These are phyloP conservation scores for Lentinula edodes DNA, from an alignment of 768 basidiomycete genomes.

Conservation along the genomic window DNA sequence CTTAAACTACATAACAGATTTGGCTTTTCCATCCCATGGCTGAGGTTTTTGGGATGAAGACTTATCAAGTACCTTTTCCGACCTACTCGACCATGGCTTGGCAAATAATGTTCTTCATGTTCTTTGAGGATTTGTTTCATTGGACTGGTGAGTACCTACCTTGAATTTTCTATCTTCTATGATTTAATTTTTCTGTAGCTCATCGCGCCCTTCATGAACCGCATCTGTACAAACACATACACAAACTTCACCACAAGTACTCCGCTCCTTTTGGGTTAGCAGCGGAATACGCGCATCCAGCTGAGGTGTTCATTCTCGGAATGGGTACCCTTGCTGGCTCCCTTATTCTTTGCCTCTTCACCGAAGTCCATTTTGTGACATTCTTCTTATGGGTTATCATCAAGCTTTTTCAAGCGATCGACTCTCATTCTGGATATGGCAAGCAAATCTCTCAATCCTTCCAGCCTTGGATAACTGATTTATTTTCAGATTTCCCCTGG, in stretches of 20 bases:
- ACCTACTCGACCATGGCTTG: constrained; percentile 58
- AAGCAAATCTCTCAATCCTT: constrained; percentile 15
- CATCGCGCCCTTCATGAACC: constrained; percentile 88
- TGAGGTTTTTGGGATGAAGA: constrained; percentile 82
- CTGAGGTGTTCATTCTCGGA: constrained; percentile 93
- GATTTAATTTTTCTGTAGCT: constrained; percentile 35
- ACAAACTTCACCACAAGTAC: constrained; percentile 98
- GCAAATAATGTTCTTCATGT: constrained; percentile 85
- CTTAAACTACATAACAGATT: constrained; percentile 45
- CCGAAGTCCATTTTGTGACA: constrained; percentile 80
- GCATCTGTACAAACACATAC: constrained; percentile 83
- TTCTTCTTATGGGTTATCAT: constrained; percentile 93
- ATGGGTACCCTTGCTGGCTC: constrained; percentile 88
- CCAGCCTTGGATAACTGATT: not conserved
- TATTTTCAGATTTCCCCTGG: constrained; percentile 85
- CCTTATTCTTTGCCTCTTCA: constrained; percentile 77
- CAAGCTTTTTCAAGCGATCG: constrained; percentile 94
- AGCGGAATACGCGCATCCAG: constrained; percentile 96
- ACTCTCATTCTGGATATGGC: constrained; percentile 97
- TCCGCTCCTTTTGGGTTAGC: constrained; percentile 96
- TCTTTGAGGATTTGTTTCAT: constrained; percentile 96
- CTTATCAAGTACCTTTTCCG: constrained; percentile 92
- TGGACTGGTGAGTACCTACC: constrained; percentile 51
- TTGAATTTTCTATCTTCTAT: not conserved
- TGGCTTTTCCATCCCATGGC: constrained; percentile 91